Base-by-base conservation (phyloP, 768 basidiomycete genomes). In the Podaxis mareebaensis region DNA sequence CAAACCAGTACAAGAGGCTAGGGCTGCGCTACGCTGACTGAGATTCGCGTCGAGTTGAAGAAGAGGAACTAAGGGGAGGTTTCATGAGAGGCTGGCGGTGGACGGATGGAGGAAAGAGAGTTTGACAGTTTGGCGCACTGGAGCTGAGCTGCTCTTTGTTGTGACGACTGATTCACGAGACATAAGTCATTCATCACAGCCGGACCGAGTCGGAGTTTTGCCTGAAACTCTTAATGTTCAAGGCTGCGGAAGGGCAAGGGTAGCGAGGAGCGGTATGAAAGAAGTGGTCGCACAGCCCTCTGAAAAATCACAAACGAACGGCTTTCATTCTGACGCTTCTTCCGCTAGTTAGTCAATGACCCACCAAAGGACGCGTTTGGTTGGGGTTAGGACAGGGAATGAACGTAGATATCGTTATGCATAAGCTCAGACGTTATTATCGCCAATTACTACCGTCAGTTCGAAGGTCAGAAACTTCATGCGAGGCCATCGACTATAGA, bases 171-270 rank as follows among this genome's bases (percentile, higher is more conserved):
- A 56, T 56, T 38, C 39, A 56, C 20, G 20, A 13, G 13, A 56
- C 22, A 56, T 8, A 56, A n/a, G 1, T 24, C n/a, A 20, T 55
- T 38, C 13, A 51, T 51, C 24, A 24, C 13, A 28, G 12, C 38
- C 54, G 54, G 54, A 56, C 54, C 54, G 39, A 56, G 38, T 26
- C 54, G 38, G 54, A 40, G 30, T 38, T 20, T 24, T 38, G 4
- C n/a, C 17, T 56, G 20, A 38, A 20, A 20, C 26, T 56, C 11
- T 26, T 42, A 24, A 40, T 22, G 17, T 8, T 13, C n/a, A 13
- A 11, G 15, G n/a, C 6, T 17, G 24, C 54, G 24, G 54, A 40
- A 24, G 22, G 38, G 10, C 22, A 12, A 40, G 20, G 17, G 15
- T 56, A 17, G n/a, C 20, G 5, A 24, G 39, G 13, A 20, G 20